Evolutionary conservation across 1,284 basidiomycete species (phyloP), one percentile per base, ranked within the genome.

Genomic region (Pseudozyma thailandica): DNA sequence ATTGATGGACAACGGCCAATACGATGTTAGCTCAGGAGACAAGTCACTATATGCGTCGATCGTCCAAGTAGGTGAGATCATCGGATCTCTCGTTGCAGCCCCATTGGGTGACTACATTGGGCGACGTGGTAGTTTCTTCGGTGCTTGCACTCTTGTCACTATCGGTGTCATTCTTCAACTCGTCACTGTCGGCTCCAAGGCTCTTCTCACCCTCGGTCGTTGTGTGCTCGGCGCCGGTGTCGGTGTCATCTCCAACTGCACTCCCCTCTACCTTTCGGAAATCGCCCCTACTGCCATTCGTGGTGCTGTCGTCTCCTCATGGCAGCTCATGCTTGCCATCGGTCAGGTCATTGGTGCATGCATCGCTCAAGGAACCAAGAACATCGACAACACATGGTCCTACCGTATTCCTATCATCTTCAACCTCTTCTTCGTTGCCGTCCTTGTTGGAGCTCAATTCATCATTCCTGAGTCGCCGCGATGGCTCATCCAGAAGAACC

Each of bases 241-340:
- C 39, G 84, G 84, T 56, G 76, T 84, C 55, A 79, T 84, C 44
- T 82, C 81, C 46, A 84, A 85, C 60, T 60, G 63, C 56, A 74
- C 73, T 1, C 75, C 77, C 6, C 78, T 85, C n/a, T 86, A 85
- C 61, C 77, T 86, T 26, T 84, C 83, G 23, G 85, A 85, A 59
- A 83, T 85, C 55, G 82, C 84, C 4, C 85, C 85, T 20, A 80
- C 82, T 8, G 82, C 83, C 28, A 84, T 86, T 49, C 82, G 85
- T 50, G 85, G 84, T 56, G 79, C 80, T 25, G 75, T 83, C 52
- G 84, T 85, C 2, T 83, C 82, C 16, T 69, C 48, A 7, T 85
- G 85, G 85, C 85, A 86, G 66, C 76, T 85, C 35, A 79, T 85
- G 71, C 82, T 86, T 27, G 85, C 85, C 39, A 84, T 85, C 50